phyloP scores from a whole-genome alignment of 2,329 filamentous ascomycete species.

The Phyllosticta capitalensis region DNA sequence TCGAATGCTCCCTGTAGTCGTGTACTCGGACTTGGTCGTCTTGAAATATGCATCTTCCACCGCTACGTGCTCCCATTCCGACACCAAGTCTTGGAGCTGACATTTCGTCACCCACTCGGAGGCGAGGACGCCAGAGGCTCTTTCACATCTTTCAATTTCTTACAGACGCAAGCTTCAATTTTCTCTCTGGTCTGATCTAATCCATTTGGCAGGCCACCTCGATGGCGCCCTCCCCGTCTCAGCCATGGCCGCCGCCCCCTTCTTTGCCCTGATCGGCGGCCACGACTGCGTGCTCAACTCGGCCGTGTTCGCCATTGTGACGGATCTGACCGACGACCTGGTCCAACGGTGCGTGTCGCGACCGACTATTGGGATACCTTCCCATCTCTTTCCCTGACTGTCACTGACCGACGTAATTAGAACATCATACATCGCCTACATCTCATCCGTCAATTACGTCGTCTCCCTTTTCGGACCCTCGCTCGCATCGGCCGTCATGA shows the following conservation, averaged over 20 bases:
- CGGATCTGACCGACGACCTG: slow-evolving; percentile 22
- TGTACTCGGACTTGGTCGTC: too few relatives aligned
- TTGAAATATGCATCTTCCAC: too few relatives aligned
- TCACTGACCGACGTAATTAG: slow-evolving; percentile 11
- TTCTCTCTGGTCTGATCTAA: background rate
- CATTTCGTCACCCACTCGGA: too few relatives aligned
- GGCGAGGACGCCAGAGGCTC: too few relatives aligned
- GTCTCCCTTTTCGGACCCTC: slow-evolving; percentile 26
- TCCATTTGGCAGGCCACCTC: slow-evolving; percentile 17
- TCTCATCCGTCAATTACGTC: slow-evolving; percentile 22
- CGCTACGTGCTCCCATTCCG: too few relatives aligned
- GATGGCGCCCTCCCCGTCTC: slow-evolving; percentile 20
- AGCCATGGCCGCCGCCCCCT: slow-evolving; percentile 23
- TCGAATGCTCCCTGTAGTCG: too few relatives aligned
- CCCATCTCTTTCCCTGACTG: background rate
- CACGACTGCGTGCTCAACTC: slow-evolving; percentile 28
- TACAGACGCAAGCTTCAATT: too few relatives aligned
- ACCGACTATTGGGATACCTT: slow-evolving; percentile 10
- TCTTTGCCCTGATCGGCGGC: slow-evolving; percentile 24
- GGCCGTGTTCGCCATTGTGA: slow-evolving; percentile 25
- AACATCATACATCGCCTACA: slow-evolving; percentile 24
- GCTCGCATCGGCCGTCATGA: slow-evolving; percentile 26
- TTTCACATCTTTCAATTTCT: too few relatives aligned
- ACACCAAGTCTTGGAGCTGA: too few relatives aligned
- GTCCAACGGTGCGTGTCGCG: slow-evolving; percentile 18